Evolutionary conservation across 805 yeast species (phyloP).

Genomic region (Yamadazyma nakazawae): DNA sequence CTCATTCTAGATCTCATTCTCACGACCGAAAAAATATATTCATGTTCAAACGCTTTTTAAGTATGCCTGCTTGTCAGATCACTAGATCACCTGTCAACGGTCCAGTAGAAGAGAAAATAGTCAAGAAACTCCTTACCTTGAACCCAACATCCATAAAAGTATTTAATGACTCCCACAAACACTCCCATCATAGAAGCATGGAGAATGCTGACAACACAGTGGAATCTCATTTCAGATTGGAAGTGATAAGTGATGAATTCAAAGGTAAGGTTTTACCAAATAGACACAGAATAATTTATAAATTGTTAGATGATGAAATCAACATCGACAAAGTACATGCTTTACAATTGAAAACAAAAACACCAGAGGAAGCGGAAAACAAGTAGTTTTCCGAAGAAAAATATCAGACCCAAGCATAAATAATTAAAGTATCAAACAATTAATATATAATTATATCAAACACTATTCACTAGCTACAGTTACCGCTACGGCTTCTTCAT

Average conservation of each 20-base stretch:
- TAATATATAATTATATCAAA: conserved; percentile 1
- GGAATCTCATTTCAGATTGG: conserved; percentile 82
- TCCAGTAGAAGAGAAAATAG: conserved; percentile 44
- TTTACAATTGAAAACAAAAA: conserved; percentile 77
- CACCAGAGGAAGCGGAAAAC: conserved; percentile 28
- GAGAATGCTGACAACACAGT: conserved; percentile 64
- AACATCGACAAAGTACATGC: conserved; percentile 78
- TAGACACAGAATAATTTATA: conserved; percentile 76
- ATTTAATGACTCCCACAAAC: conserved; percentile 81
- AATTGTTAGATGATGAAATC: conserved; percentile 68
- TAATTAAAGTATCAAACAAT: not conserved
- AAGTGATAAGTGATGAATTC: conserved; percentile 68
- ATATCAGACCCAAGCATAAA: not conserved
- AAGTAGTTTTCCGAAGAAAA: not conserved
- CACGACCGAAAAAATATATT: not conserved
- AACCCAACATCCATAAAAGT: conserved; percentile 50
- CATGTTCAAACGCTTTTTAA: conserved; percentile 11
- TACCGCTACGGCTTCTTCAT: conserved; percentile 3
- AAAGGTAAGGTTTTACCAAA: conserved; percentile 61
- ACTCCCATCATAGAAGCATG: conserved; percentile 82
- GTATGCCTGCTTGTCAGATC: conserved; percentile 9
- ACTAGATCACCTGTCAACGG: conserved; percentile 19
- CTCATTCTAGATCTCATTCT: not conserved
- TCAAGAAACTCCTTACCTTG: conserved; percentile 19
- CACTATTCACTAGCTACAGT: conserved; percentile 4